Evolutionary conservation across 2,329 filamentous ascomycete species (phyloP).

Genomic region (Penicillium sp.): DNA sequence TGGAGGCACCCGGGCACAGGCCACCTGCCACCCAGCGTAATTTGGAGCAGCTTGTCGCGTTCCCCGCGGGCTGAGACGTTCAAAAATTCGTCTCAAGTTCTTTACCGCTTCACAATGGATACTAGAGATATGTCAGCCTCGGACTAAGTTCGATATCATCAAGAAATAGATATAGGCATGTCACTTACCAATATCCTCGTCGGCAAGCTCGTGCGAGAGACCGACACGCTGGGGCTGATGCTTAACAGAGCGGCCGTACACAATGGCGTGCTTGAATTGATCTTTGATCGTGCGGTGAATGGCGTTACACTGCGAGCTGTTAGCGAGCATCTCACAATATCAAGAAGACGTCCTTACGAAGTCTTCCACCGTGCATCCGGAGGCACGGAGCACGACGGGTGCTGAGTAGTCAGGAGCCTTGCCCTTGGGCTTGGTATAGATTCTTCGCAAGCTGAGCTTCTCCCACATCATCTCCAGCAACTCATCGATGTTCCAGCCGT

Average conservation of each 20-base stretch:
- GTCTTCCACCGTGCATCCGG: conserved; percentile 87
- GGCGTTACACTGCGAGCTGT: conserved; percentile 72
- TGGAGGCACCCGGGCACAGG: conserved; percentile 16
- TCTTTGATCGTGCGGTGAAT: conserved; percentile 97
- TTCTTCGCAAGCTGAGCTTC: conserved; percentile 82
- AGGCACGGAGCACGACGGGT: conserved; percentile 83
- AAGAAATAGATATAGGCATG: neutral
- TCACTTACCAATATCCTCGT: conserved; percentile 90
- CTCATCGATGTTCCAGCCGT: conserved; percentile 98
- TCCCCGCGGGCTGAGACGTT: conserved; percentile 27
- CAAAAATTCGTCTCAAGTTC: conserved; percentile 15
- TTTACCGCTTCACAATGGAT: conserved; percentile 68
- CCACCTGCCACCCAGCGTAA: conserved; percentile 22
- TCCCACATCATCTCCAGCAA: conserved; percentile 98
- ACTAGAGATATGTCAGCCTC: conserved; percentile 45
- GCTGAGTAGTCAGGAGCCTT: conserved; percentile 86
- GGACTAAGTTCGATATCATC: neutral
- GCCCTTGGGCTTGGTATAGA: conserved; percentile 98
- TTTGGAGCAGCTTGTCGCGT: conserved; percentile 25
- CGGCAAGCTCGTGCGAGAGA: conserved; percentile 82
- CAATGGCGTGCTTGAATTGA: conserved; percentile 90
- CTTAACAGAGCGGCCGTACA: conserved; percentile 97
- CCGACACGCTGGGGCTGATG: conserved; percentile 97
- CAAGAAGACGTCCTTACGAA: conserved; percentile 66
- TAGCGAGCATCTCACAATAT: conserved; percentile 27